phyloP scores from a whole-genome alignment of 2,329 filamentous ascomycete species.

The Dactylellina cionopaga region DNA sequence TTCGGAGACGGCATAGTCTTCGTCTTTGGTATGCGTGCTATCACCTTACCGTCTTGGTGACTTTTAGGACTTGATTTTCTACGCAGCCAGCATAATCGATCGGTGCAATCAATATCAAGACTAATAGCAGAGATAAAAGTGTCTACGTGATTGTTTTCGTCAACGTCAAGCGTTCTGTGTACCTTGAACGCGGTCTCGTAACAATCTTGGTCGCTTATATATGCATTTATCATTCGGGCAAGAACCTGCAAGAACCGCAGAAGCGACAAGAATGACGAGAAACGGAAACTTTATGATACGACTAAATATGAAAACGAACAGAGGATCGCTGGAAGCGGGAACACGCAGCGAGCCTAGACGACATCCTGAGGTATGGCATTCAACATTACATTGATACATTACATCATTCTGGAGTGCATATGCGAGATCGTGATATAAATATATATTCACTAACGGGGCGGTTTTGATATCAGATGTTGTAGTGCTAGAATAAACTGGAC shows the following conservation, averaged over 20 bases:
- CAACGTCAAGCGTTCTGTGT: neutral
- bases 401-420: too few species aligned
- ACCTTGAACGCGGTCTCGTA: neutral
- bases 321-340: too few species aligned
- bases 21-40: neutral
- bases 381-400: too few species aligned
- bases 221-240: conserved; percentile 19
- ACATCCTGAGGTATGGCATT: too few species aligned
- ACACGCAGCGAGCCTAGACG: too few species aligned
- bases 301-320: too few species aligned
- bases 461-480: too few species aligned
- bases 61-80: neutral
- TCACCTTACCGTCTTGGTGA: conserved; percentile 4
- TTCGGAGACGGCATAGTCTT: too few species aligned
- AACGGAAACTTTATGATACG: conserved; percentile 16
- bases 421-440: too few species aligned
- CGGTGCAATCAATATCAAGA: neutral
- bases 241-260: conserved; percentile 9
- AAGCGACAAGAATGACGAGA: conserved; percentile 26
- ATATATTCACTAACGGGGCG: too few species aligned
- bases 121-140: neutral
- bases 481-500: too few species aligned
- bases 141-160: neutral
- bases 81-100: neutral
- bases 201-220: conserved; percentile 5